Percentiles rank a stretch among this genome's conserved stretches.
These are phyloP conservation scores for Sphaerobolus stellatus DNA, from an alignment of 1,284 basidiomycete genomes.

Conservation along the genomic window DNA sequence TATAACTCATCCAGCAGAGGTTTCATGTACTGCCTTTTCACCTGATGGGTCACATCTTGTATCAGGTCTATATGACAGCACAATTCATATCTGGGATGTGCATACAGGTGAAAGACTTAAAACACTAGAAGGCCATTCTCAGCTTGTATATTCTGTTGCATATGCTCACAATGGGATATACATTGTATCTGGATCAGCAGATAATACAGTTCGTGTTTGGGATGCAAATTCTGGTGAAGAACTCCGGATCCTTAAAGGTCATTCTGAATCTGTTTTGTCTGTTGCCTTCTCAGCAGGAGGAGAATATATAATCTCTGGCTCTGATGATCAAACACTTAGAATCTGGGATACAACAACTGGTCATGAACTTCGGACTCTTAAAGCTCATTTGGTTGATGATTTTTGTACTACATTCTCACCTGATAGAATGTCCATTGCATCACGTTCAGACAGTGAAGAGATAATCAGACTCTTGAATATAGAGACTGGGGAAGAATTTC, in stretches of 20 bases:
- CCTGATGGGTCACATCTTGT: neutral
- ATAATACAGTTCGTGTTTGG: slow-evolving; percentile 17
- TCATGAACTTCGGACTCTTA: slow-evolving; percentile 18
- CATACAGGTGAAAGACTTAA: neutral
- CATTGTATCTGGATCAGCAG: too few relatives aligned
- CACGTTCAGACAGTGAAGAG: too few relatives aligned
- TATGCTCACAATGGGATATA: too few relatives aligned
- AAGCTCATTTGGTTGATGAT: too few relatives aligned
- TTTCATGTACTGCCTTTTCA: slow-evolving; percentile 24
- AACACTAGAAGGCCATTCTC: neutral
- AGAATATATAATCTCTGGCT: slow-evolving; percentile 15
- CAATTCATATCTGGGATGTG: slow-evolving; percentile 5
- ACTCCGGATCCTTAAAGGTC: slow-evolving; percentile 16
- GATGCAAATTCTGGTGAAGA: slow-evolving; percentile 14
- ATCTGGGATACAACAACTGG: slow-evolving; percentile 17
- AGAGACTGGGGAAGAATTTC: too few relatives aligned
- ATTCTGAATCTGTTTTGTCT: slow-evolving; percentile 13
- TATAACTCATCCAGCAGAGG: too few relatives aligned
- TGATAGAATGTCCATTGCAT: too few relatives aligned
- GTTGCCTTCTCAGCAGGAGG: slow-evolving; percentile 19
- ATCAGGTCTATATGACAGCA: slow-evolving; percentile 1
- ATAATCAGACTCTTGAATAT: too few relatives aligned
- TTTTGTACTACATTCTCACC: too few relatives aligned
- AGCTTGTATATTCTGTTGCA: too few relatives aligned
- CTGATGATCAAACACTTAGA: slow-evolving; percentile 13